Evolutionary conservation across 176 grass and related monocot genomes (phyloP).

Genomic region (Eleusine coracana): DNA sequence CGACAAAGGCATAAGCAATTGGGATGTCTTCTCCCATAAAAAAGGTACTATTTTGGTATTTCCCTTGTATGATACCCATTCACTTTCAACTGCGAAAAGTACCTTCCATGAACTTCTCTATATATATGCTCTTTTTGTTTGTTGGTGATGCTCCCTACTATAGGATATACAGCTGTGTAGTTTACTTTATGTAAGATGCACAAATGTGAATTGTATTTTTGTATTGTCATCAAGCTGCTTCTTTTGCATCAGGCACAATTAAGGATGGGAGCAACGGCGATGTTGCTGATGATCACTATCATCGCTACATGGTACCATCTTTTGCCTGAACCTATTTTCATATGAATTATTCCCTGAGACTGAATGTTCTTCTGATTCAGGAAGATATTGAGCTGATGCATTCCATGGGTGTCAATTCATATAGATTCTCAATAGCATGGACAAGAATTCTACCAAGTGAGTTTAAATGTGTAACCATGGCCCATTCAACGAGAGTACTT

Average conservation of each 20-base stretch:
- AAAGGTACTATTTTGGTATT: slow-evolving; percentile 22
- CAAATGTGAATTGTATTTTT: no score
- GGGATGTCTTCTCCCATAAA: slow-evolving; percentile 67
- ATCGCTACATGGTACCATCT: slow-evolving; percentile 52
- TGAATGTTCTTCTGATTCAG: slow-evolving; percentile 21
- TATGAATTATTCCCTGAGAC: no score
- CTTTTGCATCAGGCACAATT: slow-evolving; percentile 27
- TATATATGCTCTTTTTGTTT: no score
- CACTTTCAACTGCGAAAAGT: no score
- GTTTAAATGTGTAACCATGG: background rate
- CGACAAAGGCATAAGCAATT: slow-evolving; percentile 76
- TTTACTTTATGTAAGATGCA: no score
- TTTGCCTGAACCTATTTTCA: background rate
- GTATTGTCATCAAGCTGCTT: no score
- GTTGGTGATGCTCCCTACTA: no score
- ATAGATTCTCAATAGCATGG: slow-evolving; percentile 83
- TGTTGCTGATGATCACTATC: slow-evolving; percentile 67
- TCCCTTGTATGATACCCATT: no score
- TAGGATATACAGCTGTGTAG: no score
- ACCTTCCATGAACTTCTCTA: no score
- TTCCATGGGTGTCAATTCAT: slow-evolving; percentile 61
- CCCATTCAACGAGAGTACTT: no score
- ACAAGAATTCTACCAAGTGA: slow-evolving; percentile 72
- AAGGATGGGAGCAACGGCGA: slow-evolving; percentile 60
- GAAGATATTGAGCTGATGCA: slow-evolving; percentile 65